Conservation (phyloP, 2,329 filamentous ascomycete species). For the Chaetomium sp. region DNA sequence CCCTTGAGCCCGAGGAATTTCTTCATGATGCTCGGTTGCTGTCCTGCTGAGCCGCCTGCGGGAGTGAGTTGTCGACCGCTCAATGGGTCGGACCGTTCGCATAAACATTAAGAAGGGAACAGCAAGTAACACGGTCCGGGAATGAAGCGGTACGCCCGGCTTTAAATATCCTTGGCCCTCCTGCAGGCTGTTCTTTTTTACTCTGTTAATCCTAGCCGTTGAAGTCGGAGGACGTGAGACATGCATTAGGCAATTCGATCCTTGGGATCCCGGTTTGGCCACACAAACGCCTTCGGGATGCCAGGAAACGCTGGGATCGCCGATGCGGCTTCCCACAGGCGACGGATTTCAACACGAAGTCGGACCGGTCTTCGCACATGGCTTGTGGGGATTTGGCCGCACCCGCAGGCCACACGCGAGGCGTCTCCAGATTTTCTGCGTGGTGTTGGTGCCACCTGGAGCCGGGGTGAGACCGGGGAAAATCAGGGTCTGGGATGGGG, state of each 20-base stretch:
- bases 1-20: constrained; percentile 61
- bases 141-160: too few species aligned
- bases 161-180: too few species aligned
- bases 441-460: neutral
- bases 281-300: neutral
- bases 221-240: neutral
- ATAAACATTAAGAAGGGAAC: too few species aligned
- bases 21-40: constrained; percentile 15
- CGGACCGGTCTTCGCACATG: constrained; percentile 1
- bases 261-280: neutral
- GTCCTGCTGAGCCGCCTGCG: neutral
- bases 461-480: neutral
- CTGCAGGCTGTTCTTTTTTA: too few species aligned
- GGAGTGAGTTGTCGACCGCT: too few species aligned
- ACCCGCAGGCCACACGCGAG: neutral
- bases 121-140: too few species aligned
- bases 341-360: neutral
- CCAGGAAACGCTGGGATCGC: neutral
- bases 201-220: too few species aligned
- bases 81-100: too few species aligned
- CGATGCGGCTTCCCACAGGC: neutral
- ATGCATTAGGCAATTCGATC: neutral
- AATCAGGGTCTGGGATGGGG: constrained; percentile 6
- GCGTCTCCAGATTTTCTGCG: constrained; percentile 4
- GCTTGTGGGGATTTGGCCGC: constrained; percentile 5